A percentile compares a stretch with the other conserved stretches of the same genome.
These are phyloP conservation scores for Geotrichum ghanense DNA, from an alignment of 805 yeast genomes.

Conservation along the genomic window DNA sequence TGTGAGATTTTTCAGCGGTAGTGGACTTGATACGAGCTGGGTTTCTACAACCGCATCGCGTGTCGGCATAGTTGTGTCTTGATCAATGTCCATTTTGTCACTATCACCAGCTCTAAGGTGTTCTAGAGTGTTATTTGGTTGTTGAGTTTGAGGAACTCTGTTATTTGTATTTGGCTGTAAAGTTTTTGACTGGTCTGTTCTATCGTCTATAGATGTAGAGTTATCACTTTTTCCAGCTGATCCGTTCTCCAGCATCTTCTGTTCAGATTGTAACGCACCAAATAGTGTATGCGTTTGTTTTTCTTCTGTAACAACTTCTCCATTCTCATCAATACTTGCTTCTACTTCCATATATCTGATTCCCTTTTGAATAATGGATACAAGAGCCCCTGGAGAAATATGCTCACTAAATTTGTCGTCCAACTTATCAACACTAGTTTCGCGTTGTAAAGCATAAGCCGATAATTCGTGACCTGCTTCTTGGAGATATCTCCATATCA, in stretches of 20 bases:
- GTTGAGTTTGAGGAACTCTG: no score
- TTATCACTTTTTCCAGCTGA: not conserved
- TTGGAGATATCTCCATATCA: conserved; percentile 86
- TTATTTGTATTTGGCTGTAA: not conserved
- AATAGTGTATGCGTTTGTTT: conserved; percentile 10
- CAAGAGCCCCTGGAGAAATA: conserved; percentile 72
- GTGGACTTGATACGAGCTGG: not conserved
- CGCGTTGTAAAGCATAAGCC: conserved; percentile 72
- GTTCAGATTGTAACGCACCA: conserved; percentile 12
- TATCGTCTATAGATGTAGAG: not conserved
- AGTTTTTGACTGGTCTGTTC: not conserved
- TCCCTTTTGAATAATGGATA: conserved; percentile 77
- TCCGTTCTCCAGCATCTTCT: not conserved
- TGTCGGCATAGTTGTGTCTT: not conserved
- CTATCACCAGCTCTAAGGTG: not conserved
- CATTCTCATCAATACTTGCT: conserved; percentile 34
- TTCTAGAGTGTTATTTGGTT: no score
- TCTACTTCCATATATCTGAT: conserved; percentile 67
- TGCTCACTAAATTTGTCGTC: conserved; percentile 39
- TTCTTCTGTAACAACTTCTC: conserved; percentile 21
- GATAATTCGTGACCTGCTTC: conserved; percentile 62
- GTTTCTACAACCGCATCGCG: not conserved
- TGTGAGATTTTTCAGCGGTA: not conserved
- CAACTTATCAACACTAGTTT: conserved; percentile 47
- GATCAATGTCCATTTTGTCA: not conserved